Evolutionary conservation across 352 stramenopile genomes (phyloP), one percentile per base, ranked within the genome.

Genomic region (Aphanomyces invadans): DNA sequence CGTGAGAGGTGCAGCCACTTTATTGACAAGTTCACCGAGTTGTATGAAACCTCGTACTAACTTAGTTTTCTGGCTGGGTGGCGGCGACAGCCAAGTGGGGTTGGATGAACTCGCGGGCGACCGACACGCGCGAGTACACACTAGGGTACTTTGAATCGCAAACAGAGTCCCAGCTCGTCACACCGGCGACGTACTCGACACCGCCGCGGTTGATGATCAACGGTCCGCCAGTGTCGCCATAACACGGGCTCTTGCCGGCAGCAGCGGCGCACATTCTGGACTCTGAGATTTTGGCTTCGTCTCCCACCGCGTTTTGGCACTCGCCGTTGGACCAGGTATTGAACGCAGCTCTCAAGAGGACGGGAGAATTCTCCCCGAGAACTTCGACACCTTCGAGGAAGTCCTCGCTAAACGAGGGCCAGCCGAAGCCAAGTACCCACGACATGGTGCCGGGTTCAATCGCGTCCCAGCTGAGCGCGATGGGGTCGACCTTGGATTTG

Each of bases 251-350:
- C 39, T 71, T 23, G 59, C 39, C 33, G 25, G 52, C 29, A 11
- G 57, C 55, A 0, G 79, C 78, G 1, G 81, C 79, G 31, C 81
- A 90, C 19, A 90, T 33, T 74, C 85, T 88, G 7, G 75, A 76
- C 7, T 68, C 46, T 21, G 79, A 70, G 31, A 80, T 69, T 2
- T 19, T 17, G 31, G 25, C 68, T 2, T 17, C 59, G 28, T 71
- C 67, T 9, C 72, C 56, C 3, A 74, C 17, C 12, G 15, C 45
- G 28, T 77, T 76, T 21, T 55, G 55, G 62, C 79, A 89, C 0
- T 64, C 69, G 0, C 65, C 68, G 48, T 80, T 76, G 60, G 77
- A 79, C 21, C 86, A 62, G 2, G 88, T 46, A 1, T 76, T 63
- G 7, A 86, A 68, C 31, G 79, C 65, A 23, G 84, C 76, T 15